Base-by-base conservation (phyloP, 768 basidiomycete genomes). In the Hirschioporus abietinus region DNA sequence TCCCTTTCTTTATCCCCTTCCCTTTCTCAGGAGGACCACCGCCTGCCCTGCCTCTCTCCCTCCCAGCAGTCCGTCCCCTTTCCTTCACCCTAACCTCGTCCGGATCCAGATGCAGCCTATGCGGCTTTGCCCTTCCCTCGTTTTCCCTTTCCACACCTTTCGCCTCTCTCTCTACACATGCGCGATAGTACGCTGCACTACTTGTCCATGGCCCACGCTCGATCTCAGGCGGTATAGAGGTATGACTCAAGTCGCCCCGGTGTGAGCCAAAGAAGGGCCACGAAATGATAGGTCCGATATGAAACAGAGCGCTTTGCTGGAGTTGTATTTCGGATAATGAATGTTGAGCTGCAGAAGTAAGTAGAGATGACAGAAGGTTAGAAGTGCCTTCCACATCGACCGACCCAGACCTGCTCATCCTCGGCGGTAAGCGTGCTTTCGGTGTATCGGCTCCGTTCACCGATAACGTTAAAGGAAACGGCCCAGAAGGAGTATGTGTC, bases 261-360 rank as follows among this genome's bases (percentile, higher is more conserved):
- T 89, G 87, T 4, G 91, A 89, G 60, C 92, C 92, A 74, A 95
- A 95, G 81, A 94, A 95, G 0, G 92, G 90, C 92, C 93, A 95
- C 2, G 92, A 93, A 63, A 94, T 85, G 71, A 95, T 94, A 8
- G 90, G 89, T 3, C 92, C 92, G 59, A 93, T 81, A 63, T 88
- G 84, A 75, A 83, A 85, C 63, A 83, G 42, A 20, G 42, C 30
- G 8, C 30, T 30, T 30, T 30, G 30, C 42, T 52, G 42, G 12
- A 52, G 42, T 5, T 52, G 42, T 20, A 52, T 52, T 15, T 52
- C 42, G 42, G 42, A 5, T 15, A 20, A 52, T 52, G 42, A 52
- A 52, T 52, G 42, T 6, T 52, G 42, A 20, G 42, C 42, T 20
- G 30, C 30, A 30, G 42, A 52, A 15, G 42, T 20, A 52, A 52